phyloP scores from a whole-genome alignment of 164 flowering plant genomes.

The Paratinospora sagittata region DNA sequence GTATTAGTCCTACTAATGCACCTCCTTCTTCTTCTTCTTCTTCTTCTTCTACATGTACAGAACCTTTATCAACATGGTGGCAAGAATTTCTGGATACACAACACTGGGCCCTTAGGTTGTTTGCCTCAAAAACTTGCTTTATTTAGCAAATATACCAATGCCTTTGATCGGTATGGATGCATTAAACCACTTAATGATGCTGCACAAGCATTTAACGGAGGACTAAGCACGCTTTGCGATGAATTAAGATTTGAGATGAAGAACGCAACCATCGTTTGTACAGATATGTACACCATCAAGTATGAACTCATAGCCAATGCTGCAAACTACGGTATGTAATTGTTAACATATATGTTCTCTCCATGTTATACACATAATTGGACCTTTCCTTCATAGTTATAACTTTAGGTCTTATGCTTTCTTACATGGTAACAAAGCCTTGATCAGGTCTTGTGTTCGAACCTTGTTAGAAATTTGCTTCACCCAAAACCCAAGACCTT shows the following conservation, averaged over 20 bases:
- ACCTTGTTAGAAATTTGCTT: too few relatives aligned
- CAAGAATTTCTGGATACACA: constrained; percentile 56
- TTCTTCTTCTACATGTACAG: constrained; percentile 18
- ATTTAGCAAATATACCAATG: constrained; percentile 15
- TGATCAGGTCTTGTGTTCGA: too few relatives aligned
- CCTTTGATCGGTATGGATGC: constrained; percentile 46
- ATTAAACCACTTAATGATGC: constrained; percentile 34
- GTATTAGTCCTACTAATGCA: too few relatives aligned
- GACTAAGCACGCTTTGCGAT: constrained; percentile 23
- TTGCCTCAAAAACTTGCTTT: constrained; percentile 40
- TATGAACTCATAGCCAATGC: constrained; percentile 43
- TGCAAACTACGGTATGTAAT: constrained; percentile 31
- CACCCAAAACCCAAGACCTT: too few relatives aligned
- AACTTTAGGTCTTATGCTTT: too few relatives aligned
- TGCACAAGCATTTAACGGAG: constrained; percentile 33
- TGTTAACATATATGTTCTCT: too few relatives aligned
- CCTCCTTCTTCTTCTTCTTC: neutral
- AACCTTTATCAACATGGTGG: constrained; percentile 39
- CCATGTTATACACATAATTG: too few relatives aligned
- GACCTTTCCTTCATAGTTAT: too few relatives aligned
- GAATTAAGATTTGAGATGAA: constrained; percentile 25
- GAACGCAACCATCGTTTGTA: constrained; percentile 41
- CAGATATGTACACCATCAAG: constrained; percentile 46
- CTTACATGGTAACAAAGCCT: too few relatives aligned
- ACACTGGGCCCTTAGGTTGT: constrained; percentile 60